phyloP scores from a whole-genome alignment of 2,329 filamentous ascomycete genomes.

The Sphaerulina vaccinii region DNA sequence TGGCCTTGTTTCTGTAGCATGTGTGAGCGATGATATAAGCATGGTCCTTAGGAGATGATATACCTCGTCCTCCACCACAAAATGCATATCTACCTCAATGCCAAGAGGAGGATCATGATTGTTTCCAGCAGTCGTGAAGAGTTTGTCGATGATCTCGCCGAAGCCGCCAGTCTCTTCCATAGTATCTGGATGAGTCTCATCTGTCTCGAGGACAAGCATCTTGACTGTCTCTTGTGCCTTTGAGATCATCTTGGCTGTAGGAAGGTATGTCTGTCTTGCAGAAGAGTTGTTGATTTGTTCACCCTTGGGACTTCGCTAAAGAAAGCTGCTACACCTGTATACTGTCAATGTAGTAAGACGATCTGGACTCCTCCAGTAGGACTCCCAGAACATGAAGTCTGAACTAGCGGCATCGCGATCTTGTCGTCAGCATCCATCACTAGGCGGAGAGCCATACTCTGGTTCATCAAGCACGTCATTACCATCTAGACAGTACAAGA shows the following conservation, averaged over 20 bases:
- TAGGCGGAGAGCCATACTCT: not conserved
- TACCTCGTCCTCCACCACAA: slow-evolving; percentile 50
- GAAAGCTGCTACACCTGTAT: not conserved
- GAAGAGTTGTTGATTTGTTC: not conserved
- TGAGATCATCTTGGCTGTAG: not conserved
- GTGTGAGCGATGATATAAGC: not conserved
- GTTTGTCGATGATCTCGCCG: slow-evolving; percentile 53
- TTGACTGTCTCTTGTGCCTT: slow-evolving; percentile 36
- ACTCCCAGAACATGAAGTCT: not conserved
- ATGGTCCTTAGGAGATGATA: not conserved
- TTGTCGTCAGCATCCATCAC: not conserved
- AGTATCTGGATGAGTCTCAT: slow-evolving; percentile 55
- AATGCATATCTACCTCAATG: slow-evolving; percentile 56
- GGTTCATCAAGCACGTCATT: not conserved
- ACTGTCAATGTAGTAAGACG: no score
- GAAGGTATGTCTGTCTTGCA: not conserved
- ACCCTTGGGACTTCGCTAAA: no score
- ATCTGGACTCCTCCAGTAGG: no score
- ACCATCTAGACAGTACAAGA: not conserved
- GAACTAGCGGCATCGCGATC: not conserved
- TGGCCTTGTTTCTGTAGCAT: slow-evolving; percentile 24
- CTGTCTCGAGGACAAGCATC: slow-evolving; percentile 59
- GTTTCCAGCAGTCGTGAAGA: slow-evolving; percentile 53
- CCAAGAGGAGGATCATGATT: slow-evolving; percentile 55
- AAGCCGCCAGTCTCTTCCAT: slow-evolving; percentile 53